Conservation (phyloP, 1,284 basidiomycete species). For the Kwoniella shivajii region DNA sequence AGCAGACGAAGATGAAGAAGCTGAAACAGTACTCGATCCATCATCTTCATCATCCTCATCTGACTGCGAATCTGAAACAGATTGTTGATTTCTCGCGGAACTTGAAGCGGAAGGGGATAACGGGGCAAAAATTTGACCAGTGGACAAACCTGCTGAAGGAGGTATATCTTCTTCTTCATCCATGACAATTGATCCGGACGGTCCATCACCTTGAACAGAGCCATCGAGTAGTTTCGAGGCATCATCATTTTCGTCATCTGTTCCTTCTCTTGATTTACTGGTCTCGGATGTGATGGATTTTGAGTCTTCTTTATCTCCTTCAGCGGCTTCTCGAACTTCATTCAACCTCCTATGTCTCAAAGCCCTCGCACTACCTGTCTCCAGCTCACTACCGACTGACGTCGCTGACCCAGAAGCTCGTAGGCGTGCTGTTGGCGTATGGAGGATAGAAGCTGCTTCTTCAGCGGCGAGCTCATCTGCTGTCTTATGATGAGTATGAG, state of each 20-base stretch:
- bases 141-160: conserved; percentile 10
- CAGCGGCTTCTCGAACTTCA: conserved; percentile 12
- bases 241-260: conserved; percentile 6
- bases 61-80: conserved; percentile 45
- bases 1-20: not conserved
- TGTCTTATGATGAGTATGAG: conserved; percentile 33
- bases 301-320: conserved; percentile 12
- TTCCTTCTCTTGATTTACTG: not conserved
- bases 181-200: not conserved
- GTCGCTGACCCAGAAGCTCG: not conserved
- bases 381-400: not conserved
- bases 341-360: conserved; percentile 21
- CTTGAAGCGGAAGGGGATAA: not conserved
- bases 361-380: conserved; percentile 20
- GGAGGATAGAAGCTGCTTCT: conserved; percentile 30
- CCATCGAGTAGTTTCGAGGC: not conserved
- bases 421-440: conserved; percentile 1
- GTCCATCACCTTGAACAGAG: not conserved
- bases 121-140: conserved; percentile 10
- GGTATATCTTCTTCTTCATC: conserved; percentile 2
- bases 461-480: conserved; percentile 38
- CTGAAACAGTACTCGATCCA: conserved; percentile 12
- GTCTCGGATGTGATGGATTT: not conserved
- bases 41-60: conserved; percentile 50
- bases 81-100: not conserved